Conservation (phyloP, 768 basidiomycete species). For the Imleria badia region DNA sequence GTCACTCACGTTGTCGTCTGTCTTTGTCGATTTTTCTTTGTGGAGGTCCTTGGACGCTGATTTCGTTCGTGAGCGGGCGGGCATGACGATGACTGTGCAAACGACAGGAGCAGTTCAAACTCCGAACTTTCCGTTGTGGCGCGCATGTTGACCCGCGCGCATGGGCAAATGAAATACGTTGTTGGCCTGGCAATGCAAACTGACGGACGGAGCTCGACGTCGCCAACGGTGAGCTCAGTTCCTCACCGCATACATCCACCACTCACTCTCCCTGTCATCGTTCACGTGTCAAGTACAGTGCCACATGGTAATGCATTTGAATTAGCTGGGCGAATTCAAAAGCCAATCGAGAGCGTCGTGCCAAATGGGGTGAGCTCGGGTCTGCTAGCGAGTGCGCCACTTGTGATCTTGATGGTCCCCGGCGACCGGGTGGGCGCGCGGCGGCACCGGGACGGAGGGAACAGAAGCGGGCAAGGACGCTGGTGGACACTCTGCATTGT, state of each 20-base stretch:
- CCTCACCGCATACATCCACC: neutral
- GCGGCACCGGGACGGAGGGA: neutral
- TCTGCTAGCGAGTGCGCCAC: constrained; percentile 4
- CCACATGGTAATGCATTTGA: constrained; percentile 16
- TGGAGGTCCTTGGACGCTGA: constrained; percentile 23
- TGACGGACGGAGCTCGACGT: constrained; percentile 7
- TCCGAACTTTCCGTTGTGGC: constrained; percentile 32
- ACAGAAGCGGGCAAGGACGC: neutral
- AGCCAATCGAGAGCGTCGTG: neutral
- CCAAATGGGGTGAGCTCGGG: constrained; percentile 15
- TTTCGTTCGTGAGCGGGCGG: constrained; percentile 47
- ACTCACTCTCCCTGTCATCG: constrained; percentile 6
- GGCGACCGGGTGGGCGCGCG: neutral
- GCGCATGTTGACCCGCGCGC: constrained; percentile 2
- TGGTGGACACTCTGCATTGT: neutral
- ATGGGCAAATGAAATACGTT: too few species aligned
- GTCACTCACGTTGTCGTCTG: constrained; percentile 25
- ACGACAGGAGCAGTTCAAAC: constrained; percentile 33
- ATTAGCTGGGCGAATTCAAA: neutral
- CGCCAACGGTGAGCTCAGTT: neutral
- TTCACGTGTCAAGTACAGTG: constrained; percentile 10
- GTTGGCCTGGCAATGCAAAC: too few species aligned
- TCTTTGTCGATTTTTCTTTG: constrained; percentile 20
- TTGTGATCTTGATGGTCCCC: neutral
- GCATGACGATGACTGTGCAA: constrained; percentile 36